Evolutionary conservation across 257 asterid species (phyloP).

Genomic region (Solanum arcanum): DNA sequence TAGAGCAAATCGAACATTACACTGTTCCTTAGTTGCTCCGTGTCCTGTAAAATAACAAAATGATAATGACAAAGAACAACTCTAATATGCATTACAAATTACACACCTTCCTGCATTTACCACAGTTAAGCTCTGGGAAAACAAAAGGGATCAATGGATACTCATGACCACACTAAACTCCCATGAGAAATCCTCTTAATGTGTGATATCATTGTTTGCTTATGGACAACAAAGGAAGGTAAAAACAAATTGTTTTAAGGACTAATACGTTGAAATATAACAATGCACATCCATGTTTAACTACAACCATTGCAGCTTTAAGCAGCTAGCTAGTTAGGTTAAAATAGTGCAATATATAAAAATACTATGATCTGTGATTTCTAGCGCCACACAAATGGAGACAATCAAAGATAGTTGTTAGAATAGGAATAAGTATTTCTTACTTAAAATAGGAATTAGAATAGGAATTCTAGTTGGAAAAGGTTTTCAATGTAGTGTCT

Average conservation of each 20-base stretch:
- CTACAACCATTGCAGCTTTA: background rate
- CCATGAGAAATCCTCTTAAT: background rate
- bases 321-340: background rate
- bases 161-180: background rate
- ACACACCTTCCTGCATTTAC: background rate
- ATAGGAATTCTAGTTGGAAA: too few species aligned
- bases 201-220: background rate
- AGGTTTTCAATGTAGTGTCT: too few species aligned
- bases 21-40: constrained; percentile 69
- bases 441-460: too few species aligned
- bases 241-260: background rate
- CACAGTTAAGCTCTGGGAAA: background rate
- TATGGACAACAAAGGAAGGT: background rate
- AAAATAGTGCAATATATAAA: background rate
- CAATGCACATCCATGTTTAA: background rate
- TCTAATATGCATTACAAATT: background rate
- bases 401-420: background rate
- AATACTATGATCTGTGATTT: background rate
- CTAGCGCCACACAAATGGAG: background rate
- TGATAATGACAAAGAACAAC: background rate
- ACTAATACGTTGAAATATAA: background rate
- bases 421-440: too few species aligned
- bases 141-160: background rate
- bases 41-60: constrained; percentile 42
- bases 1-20: constrained; percentile 76